Conservation (phyloP, 2,329 filamentous ascomycete species). For the Trichoderma sp. region DNA sequence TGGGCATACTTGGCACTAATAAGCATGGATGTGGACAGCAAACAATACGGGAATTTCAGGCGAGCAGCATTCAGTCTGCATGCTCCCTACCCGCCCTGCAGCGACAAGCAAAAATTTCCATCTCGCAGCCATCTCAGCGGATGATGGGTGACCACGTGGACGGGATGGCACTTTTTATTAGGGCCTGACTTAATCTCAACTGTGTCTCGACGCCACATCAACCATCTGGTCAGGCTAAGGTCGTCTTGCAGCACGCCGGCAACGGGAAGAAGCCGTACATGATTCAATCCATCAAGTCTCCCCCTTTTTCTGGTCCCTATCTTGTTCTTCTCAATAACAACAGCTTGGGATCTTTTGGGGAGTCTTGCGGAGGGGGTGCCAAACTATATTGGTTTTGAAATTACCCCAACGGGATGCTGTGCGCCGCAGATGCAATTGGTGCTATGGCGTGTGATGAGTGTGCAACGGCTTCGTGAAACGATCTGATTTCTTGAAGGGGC, state of each 20-base stretch:
- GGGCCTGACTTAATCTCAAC: constrained; percentile 16
- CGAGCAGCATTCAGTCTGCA: constrained; percentile 23
- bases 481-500: constrained; percentile 20
- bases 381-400: neutral
- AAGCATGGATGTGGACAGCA: constrained; percentile 9
- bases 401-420: neutral
- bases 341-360: neutral
- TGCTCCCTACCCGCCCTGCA: constrained; percentile 6
- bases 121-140: constrained; percentile 20
- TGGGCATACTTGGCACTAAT: constrained; percentile 1
- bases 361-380: neutral
- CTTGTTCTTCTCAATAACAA: neutral
- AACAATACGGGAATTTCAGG: constrained; percentile 18
- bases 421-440: constrained; percentile 4
- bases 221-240: neutral
- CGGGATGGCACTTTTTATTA: constrained; percentile 27
- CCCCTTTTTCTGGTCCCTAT: neutral
- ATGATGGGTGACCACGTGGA: constrained; percentile 27
- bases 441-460: neutral
- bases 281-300: neutral
- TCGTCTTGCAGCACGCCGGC: constrained; percentile 7
- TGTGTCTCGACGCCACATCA: constrained; percentile 19
- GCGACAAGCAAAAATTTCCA: neutral
- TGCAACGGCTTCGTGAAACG: constrained; percentile 3
- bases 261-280: constrained; percentile 1